Base-by-base conservation (phyloP, 805 yeast genomes). In the Cyberlindnera nakhonratchasimensis region DNA sequence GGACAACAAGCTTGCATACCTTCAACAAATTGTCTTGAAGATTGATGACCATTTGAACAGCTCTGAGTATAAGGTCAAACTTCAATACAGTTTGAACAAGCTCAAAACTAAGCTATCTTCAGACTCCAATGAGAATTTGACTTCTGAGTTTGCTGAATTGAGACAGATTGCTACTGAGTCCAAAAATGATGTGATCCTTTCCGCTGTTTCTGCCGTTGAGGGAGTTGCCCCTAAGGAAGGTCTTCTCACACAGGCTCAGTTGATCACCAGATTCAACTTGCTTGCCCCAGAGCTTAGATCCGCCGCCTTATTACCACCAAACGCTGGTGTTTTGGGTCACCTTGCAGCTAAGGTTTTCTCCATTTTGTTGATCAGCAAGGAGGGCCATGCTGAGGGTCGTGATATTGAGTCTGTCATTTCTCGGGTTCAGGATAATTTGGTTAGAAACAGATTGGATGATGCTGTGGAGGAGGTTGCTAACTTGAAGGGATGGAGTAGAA, bases 251-350 rank as follows among this genome's bases (percentile, higher is more conserved):
- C 57, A 51, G 37, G 43, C 59, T 2, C 62, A 58, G 42, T 46
- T 58, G 37, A 53, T 54, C 34, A 48, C 62, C 10, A 52, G 62
- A 51, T 58, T 57, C 86, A 77, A 80, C 50, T 68, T 81, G 40
- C 72, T 93, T 46, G 81, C 75, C 18, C 93, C 95, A 13, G 96
- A 91, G 66, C 77, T 93, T 59, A 82, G 96, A 64, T 79, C 88
- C 23, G 90, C 95, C 7, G 80, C 96, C 5, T 69, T 93, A 54
- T 76, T 90, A 48, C 97, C 98, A 42, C 95, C 95, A 54, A 86
- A 91, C 58, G 96, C 99, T 20, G 99, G 99, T 58, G 75, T 93
- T 41, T 76, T 91, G 54, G 98, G 96, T 23, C 96, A 93, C 64
- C 63, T 89, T 32, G 75, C 95, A 6, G 90, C 98, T 14, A 71